Conservation (phyloP, 208 protist species). For the Porcisia deanei region DNA sequence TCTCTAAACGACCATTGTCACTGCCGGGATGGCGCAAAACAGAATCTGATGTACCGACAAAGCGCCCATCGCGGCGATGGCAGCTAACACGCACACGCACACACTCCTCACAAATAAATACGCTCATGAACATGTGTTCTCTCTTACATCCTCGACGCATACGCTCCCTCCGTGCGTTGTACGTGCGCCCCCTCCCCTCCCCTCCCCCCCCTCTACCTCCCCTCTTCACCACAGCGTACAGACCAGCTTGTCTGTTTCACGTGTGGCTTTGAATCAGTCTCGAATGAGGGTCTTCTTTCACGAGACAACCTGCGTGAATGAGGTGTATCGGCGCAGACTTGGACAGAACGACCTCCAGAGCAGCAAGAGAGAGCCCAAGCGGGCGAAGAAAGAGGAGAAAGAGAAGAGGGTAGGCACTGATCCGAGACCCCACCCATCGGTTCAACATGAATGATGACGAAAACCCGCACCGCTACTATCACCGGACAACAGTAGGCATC, state of each 20-base stretch:
- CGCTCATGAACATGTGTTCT: not conserved
- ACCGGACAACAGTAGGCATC: no score
- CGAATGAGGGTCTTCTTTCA: not conserved
- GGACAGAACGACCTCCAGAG: no score
- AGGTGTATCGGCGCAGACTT: no score
- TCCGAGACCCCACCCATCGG: no score
- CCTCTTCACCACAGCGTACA: not conserved
- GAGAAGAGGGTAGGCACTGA: no score
- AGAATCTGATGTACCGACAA: not conserved
- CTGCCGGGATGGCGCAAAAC: not conserved
- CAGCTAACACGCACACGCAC: not conserved
- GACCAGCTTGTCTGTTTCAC: not conserved
- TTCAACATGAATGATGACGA: no score
- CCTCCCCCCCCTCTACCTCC: not conserved
- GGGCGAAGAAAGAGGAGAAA: no score
- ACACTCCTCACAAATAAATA: not conserved
- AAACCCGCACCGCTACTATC: no score
- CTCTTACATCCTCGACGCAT: not conserved
- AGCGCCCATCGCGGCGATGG: not conserved
- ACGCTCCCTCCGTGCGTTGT: not conserved
- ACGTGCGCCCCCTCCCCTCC: not conserved
- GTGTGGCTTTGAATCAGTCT: not conserved
- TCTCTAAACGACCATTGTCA: not conserved
- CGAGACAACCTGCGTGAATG: no score
- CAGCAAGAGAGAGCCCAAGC: no score